Evolutionary conservation across 2,329 filamentous ascomycete genomes (phyloP).

Genomic region (Pseudomassariella vexata): DNA sequence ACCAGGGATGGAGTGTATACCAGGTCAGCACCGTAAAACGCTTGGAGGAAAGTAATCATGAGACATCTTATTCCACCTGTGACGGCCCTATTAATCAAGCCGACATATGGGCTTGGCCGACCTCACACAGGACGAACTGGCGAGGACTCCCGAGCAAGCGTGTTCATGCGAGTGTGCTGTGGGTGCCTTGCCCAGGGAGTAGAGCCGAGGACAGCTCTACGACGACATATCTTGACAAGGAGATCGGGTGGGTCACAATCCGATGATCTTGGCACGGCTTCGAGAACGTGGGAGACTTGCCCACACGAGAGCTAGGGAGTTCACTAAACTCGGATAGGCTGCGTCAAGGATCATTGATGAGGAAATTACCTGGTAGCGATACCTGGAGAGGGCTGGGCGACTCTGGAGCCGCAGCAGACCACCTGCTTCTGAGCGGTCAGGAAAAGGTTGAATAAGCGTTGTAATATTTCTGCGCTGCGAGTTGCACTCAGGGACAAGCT

Average conservation of each 20-base stretch:
- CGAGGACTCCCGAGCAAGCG: not conserved
- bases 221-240: not conserved
- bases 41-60: constrained; percentile 1
- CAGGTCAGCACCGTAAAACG: constrained; percentile 1
- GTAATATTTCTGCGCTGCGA: not conserved
- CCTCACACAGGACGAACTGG: constrained; percentile 3
- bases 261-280: constrained; percentile 3
- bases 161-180: constrained; percentile 3
- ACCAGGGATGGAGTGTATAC: constrained; percentile 1
- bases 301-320: not conserved
- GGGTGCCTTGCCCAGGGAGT: not conserved
- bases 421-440: not conserved
- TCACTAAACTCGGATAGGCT: too few species aligned
- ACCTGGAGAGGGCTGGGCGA: not conserved
- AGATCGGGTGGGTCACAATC: constrained; percentile 2
- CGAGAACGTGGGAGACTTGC: not conserved
- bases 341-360: not conserved
- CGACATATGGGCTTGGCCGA: constrained; percentile 2
- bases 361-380: not conserved
- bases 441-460: not conserved
- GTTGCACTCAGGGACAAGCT: too few species aligned
- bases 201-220: constrained; percentile 1
- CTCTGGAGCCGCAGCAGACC: not conserved
- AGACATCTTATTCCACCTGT: constrained; percentile 1
- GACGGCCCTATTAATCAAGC: not conserved